Evolutionary conservation across 1,284 basidiomycete species (phyloP).

Genomic region (Ustilago hordei): DNA sequence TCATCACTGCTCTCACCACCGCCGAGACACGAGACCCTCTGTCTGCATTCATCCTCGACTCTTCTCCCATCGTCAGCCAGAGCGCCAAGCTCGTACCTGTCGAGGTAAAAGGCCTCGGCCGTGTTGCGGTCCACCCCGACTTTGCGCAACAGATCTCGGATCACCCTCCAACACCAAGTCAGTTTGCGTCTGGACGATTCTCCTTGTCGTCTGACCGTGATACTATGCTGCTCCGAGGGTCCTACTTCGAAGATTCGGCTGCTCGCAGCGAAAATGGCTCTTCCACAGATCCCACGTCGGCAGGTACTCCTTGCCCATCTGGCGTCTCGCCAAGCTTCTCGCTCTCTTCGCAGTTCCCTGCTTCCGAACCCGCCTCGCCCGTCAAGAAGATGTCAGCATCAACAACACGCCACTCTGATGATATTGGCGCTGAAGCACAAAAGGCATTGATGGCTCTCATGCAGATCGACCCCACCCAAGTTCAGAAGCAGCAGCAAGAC

Average conservation of each 20-base stretch:
- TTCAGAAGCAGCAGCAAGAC: slow-evolving; percentile 14
- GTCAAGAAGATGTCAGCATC: slow-evolving; percentile 31
- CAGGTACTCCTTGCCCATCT: slow-evolving; percentile 45
- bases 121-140: slow-evolving; percentile 48
- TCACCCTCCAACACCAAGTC: slow-evolving; percentile 21
- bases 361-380: slow-evolving; percentile 47
- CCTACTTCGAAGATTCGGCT: slow-evolving; percentile 49
- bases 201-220: slow-evolving; percentile 35
- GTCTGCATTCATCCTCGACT: slow-evolving; percentile 32
- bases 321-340: slow-evolving; percentile 54
- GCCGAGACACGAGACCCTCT: slow-evolving; percentile 38
- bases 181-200: slow-evolving; percentile 19
- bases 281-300: slow-evolving; percentile 49
- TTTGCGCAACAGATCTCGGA: slow-evolving; percentile 50
- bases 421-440: slow-evolving; percentile 25
- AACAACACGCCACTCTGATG: slow-evolving; percentile 9
- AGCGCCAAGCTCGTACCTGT: slow-evolving; percentile 44
- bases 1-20: slow-evolving; percentile 19
- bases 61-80: slow-evolving; percentile 23
- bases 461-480: slow-evolving; percentile 17
- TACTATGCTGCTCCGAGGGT: slow-evolving; percentile 30
- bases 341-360: slow-evolving; percentile 54
- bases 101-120: slow-evolving; percentile 51
- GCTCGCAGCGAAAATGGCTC: slow-evolving; percentile 43
- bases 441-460: slow-evolving; percentile 29